Base-by-base conservation (phyloP, 805 yeast species). In the Hanseniaspora clermontiae region DNA sequence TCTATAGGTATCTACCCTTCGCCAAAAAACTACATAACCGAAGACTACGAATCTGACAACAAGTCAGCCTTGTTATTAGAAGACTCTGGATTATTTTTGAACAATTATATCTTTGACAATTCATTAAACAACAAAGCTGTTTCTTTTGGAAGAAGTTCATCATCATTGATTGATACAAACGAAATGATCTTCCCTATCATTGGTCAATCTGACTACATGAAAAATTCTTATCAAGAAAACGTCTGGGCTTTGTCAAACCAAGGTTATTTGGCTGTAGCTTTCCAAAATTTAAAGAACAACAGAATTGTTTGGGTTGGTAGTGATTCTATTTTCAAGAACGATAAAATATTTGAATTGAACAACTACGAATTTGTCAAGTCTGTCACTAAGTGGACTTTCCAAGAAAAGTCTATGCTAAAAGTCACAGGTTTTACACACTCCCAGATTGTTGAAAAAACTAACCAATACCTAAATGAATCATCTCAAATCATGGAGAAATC, bases 221-320 rank as follows among this genome's bases (percentile, higher is more conserved):
- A 67, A 62, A 75, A 71, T 17, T 64, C 68, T 31, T 69, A 72
- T n/a, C 68, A 75, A 43, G 76, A 72, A 32, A 61, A 81, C 3
- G 32, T 46, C 5, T 90, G 96, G 95, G 80, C 86, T 14, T 72
- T 81, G 38, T 96, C 96, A 34, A 74, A 81, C 45, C 95, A 90
- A 70, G 89, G 87, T 5, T 83, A 73, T 66, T 66, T 86, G 53
- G 79, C 82, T 24, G 95, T 80, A 10, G 93, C 82, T 1, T 78
- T 87, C 63, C 99, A 93, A 72, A 83, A 83, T 49, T 74, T 81
- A 57, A 79, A 79, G 65, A 87, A 86, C 65, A 86, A 95, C 1
- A 81, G 98, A 62, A 74, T 81, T 47, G 65, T 77, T 12, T 88
- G 97, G 96, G 63, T 83, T 17, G 97, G 97, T n/a, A 76, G 84